These are phyloP conservation scores for Lactarius sanguifluus DNA, from an alignment of 768 basidiomycete species.

Conservation along the genomic window DNA sequence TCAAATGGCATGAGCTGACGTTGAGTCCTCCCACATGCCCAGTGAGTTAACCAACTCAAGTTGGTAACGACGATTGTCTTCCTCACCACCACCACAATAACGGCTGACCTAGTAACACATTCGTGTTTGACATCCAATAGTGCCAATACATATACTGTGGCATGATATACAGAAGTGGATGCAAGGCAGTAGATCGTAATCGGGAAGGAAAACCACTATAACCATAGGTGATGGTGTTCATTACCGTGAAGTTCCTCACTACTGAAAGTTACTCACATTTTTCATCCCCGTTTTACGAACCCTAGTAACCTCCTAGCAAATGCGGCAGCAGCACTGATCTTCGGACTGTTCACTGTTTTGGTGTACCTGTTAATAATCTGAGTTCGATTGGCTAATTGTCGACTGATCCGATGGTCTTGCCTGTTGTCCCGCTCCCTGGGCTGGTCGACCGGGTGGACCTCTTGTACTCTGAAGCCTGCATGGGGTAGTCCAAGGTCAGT, in stretches of 20 bases:
- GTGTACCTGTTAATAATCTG: background rate
- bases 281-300: background rate
- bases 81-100: background rate
- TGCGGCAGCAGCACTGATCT: background rate
- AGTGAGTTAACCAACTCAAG: background rate
- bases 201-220: background rate
- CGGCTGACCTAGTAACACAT: background rate
- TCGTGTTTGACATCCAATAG: background rate
- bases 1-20: background rate
- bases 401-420: background rate
- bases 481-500: background rate
- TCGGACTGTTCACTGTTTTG: background rate
- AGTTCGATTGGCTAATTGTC: background rate
- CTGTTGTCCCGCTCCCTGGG: background rate
- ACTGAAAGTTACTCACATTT: background rate
- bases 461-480: background rate
- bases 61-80: background rate
- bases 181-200: background rate
- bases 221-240: background rate
- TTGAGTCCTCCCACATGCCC: too few species aligned
- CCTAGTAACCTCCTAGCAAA: background rate
- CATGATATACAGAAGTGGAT: too few species aligned
- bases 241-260: background rate
- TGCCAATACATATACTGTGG: too few species aligned
- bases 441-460: background rate